Evolutionary conservation across 495 filamentous ascomycete species (phyloP).

Genomic region (Neurospora sublineolata): DNA sequence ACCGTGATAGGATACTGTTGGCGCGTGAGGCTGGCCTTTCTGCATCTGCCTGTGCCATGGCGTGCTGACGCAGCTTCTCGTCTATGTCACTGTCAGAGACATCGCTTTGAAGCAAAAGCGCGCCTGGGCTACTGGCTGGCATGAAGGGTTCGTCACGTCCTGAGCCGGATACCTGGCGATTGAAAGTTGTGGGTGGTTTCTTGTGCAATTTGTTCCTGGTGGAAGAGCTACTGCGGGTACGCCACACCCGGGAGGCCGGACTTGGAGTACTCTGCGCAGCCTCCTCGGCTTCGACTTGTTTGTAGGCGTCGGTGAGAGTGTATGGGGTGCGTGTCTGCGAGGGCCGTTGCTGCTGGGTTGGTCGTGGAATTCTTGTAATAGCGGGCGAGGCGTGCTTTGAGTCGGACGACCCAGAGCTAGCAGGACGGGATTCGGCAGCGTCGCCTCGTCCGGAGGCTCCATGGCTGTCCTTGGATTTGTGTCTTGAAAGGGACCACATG

Average conservation of each 20-base stretch:
- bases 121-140: slow-evolving; percentile 3
- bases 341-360: slow-evolving; percentile 12
- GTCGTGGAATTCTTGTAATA: slow-evolving; percentile 31
- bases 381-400: slow-evolving; percentile 15
- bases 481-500: slow-evolving; percentile 12
- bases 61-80: slow-evolving; percentile 18
- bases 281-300: slow-evolving; percentile 31
- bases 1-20: slow-evolving; percentile 22
- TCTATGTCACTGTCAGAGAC: slow-evolving; percentile 20
- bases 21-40: slow-evolving; percentile 16
- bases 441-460: background rate
- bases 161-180: background rate
- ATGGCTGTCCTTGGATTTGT: slow-evolving; percentile 8
- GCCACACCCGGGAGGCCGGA: slow-evolving; percentile 32
- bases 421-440: background rate
- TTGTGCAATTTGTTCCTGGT: slow-evolving; percentile 4
- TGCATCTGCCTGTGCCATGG: slow-evolving; percentile 2
- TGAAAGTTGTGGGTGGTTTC: background rate
- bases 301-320: slow-evolving; percentile 29
- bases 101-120: slow-evolving; percentile 10
- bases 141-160: slow-evolving; percentile 6
- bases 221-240: slow-evolving; percentile 17
- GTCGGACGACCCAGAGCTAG: slow-evolving; percentile 11
- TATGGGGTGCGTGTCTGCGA: slow-evolving; percentile 26
- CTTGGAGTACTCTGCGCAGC: slow-evolving; percentile 35